Evolutionary conservation across 2,329 filamentous ascomycete genomes (phyloP), one percentile per base, ranked within the genome.

Genomic region (Pseudovirgaria hyperparasitica): DNA sequence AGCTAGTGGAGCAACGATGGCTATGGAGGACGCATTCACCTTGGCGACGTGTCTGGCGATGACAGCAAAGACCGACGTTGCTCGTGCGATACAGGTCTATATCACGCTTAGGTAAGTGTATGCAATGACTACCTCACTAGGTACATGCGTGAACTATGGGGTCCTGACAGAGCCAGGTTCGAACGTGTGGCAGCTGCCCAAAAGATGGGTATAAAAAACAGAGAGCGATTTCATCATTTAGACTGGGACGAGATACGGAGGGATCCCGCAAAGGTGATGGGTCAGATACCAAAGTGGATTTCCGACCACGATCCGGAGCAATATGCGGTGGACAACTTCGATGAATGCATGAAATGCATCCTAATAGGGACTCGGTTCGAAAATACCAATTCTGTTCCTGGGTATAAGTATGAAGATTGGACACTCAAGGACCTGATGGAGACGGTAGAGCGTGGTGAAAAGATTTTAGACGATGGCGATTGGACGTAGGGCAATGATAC

Each of bases 1-100:
- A 29, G 63, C 63, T 0, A 64, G 69, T 33, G 65, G 65, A 2
- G 63, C 64, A 1, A 63, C 61, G 22, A 64, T 70, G 41, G 65
- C 66, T 1, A 60, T 65, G 12, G 67, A 70, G 45, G 67, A 67
- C 38, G 46, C 41, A 8, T 45, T 50, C 9, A 47, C 46, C 9
- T 26, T 52, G 6, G 46, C 46, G 2, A 35, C 47, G 1, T 7
- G 43, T 9, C 23, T 52, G 26, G 26, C 38, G 19, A 40, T 43
- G 16, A 41, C 45, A 4, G 48, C 44, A 0, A 50, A 48, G 25
- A 26, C 19, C 1, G 49, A 54, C 29, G 41, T 55, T 1, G 35
- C 24, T 11, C 41, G 33, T 5, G 46, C 41, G 5, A 24, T 49
- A 27, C 31, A 38, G 6, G 49, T 48, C 5, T 52, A 55, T 32